A percentile compares a stretch with the other conserved stretches of the same genome.
These are phyloP conservation scores for Allantophomopsis lycopodina DNA, from an alignment of 2,329 filamentous ascomycete species.

Conservation along the genomic window DNA sequence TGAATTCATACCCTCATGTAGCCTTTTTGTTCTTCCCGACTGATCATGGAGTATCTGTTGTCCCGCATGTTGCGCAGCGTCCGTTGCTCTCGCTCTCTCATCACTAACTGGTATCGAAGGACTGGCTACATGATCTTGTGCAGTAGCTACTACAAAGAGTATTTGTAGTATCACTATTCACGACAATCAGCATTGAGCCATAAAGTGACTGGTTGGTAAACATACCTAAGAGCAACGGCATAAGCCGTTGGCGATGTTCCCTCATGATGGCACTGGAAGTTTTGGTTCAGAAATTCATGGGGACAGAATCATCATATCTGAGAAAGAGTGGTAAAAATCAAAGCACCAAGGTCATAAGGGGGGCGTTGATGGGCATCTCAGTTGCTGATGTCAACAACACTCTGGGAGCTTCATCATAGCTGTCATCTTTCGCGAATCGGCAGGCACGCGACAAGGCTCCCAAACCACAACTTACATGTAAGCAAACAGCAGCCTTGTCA, in stretches of 20 bases:
- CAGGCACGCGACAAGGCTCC: too few species aligned
- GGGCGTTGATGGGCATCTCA: too few species aligned
- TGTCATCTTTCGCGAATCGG: too few species aligned
- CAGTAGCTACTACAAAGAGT: neutral
- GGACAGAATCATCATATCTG: too few species aligned
- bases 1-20: neutral
- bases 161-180: neutral
- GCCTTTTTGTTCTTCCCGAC: too few species aligned
- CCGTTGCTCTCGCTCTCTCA: neutral
- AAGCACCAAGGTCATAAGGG: too few species aligned
- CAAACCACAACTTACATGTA: neutral
- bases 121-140: neutral
- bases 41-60: neutral
- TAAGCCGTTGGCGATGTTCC: constrained; percentile 7
- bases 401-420: too few species aligned
- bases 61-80: neutral
- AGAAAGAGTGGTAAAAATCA: too few species aligned
- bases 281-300: too few species aligned
- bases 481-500: neutral
- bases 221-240: constrained; percentile 19
- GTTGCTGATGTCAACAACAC: too few species aligned
- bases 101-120: neutral
- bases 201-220: neutral
- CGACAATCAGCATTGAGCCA: neutral
- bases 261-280: too few species aligned